phyloP scores from a whole-genome alignment of 169 alveolate species.

The Babesia bovis region DNA sequence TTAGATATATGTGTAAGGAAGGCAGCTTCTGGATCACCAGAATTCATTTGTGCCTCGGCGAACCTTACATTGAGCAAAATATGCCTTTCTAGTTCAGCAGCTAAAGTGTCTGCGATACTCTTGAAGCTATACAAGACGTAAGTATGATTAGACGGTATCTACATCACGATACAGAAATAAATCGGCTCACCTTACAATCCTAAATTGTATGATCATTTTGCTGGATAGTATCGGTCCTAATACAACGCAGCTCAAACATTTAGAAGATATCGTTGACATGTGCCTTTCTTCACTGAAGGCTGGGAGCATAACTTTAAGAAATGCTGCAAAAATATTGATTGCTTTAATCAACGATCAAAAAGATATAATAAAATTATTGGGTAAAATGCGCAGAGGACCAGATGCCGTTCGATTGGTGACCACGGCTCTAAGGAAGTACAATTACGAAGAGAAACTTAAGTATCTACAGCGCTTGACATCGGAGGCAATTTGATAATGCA shows the following conservation, averaged over 20 bases:
- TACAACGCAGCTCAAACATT: slow-evolving; percentile 24
- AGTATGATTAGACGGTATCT: not conserved
- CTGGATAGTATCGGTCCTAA: slow-evolving; percentile 49
- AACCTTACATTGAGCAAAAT: slow-evolving; percentile 46
- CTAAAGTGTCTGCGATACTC: slow-evolving; percentile 16
- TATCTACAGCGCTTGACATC: slow-evolving; percentile 20
- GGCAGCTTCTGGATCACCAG: slow-evolving; percentile 64
- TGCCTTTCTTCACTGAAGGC: slow-evolving; percentile 17
- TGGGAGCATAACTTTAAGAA: slow-evolving; percentile 39
- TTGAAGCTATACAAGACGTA: slow-evolving; percentile 32
- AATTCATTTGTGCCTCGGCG: slow-evolving; percentile 41
- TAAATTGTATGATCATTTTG: slow-evolving; percentile 47
- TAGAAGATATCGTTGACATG: slow-evolving; percentile 32
- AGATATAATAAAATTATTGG: slow-evolving; percentile 6
- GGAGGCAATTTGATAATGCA: not conserved
- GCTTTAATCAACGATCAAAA: slow-evolving; percentile 33
- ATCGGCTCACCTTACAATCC: slow-evolving; percentile 22
- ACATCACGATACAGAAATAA: slow-evolving; percentile 29
- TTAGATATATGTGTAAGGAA: slow-evolving; percentile 33
- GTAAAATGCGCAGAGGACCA: slow-evolving; percentile 26
- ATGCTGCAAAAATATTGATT: slow-evolving; percentile 33
- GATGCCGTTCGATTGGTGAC: slow-evolving; percentile 10
- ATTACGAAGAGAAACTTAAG: slow-evolving; percentile 22
- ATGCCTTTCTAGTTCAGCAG: slow-evolving; percentile 31
- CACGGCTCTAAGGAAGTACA: slow-evolving; percentile 25